Conservation (phyloP, 1,284 basidiomycete genomes). For the Cutaneotrichosporon dermatis region DNA sequence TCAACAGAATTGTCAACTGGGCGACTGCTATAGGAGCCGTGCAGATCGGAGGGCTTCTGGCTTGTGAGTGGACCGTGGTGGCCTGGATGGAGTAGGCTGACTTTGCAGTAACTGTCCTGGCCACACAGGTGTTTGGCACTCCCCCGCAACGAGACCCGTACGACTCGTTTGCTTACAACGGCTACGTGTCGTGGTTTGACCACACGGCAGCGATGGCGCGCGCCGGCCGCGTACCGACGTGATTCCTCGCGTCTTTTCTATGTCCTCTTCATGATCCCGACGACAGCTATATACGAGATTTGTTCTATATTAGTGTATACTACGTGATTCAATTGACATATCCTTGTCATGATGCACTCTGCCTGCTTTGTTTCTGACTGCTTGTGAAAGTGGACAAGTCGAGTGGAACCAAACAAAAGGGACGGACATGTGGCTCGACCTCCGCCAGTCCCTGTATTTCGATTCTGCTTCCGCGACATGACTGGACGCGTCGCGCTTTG, state of each 20-base stretch:
- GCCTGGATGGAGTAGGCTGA: neutral
- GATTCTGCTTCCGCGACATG: neutral
- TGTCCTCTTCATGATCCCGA: neutral
- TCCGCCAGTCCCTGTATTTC: neutral
- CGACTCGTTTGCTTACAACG: slow-evolving; percentile 1
- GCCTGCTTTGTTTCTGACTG: neutral
- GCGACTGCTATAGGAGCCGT: neutral
- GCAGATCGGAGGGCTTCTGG: neutral
- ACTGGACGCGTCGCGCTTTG: slow-evolving; percentile 5
- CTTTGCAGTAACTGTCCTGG: neutral
- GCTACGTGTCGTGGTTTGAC: slow-evolving; percentile 2
- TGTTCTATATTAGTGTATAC: slow-evolving; percentile 1
- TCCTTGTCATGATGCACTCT: neutral
- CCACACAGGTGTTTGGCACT: neutral
- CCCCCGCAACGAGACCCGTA: neutral
- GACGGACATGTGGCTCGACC: neutral
- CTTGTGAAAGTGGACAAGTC: neutral
- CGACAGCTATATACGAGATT: neutral
- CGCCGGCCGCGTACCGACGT: neutral
- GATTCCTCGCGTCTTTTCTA: neutral
- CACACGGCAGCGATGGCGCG: slow-evolving; percentile 3
- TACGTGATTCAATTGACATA: neutral
- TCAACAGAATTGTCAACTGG: neutral
- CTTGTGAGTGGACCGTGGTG: neutral
- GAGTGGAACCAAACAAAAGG: slow-evolving; percentile 3